Conservation (phyloP, 768 basidiomycete species). For the Sarcomyxa edulis region DNA sequence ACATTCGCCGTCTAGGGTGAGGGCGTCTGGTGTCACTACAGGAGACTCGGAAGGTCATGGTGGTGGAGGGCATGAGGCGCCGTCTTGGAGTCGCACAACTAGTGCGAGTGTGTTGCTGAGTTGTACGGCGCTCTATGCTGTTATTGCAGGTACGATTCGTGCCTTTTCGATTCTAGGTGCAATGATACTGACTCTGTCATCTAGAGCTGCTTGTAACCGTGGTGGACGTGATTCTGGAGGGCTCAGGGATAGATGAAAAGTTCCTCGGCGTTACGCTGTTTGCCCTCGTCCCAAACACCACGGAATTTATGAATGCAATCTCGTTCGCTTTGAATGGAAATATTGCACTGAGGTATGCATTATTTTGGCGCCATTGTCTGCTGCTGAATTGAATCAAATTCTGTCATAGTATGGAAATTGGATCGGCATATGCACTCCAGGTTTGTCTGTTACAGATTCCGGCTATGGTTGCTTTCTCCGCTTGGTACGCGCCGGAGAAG, state of each 20-base stretch:
- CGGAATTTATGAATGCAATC: slow-evolving; percentile 99
- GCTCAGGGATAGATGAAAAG: slow-evolving; percentile 93
- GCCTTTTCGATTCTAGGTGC: neutral
- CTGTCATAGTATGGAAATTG: slow-evolving; percentile 90
- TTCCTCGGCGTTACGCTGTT: slow-evolving; percentile 96
- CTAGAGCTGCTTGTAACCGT: slow-evolving; percentile 91
- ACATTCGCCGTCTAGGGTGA: slow-evolving; percentile 42
- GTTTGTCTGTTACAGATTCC: slow-evolving; percentile 97
- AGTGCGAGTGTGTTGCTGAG: slow-evolving; percentile 86
- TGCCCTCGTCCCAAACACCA: slow-evolving; percentile 96
- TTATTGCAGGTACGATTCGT: slow-evolving; percentile 79
- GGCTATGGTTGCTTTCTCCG: slow-evolving; percentile 98
- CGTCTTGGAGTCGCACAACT: slow-evolving; percentile 88
- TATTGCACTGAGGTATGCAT: slow-evolving; percentile 83
- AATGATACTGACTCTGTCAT: slow-evolving; percentile 5
- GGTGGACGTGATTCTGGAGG: slow-evolving; percentile 88
- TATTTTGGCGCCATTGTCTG: neutral
- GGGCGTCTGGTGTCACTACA: slow-evolving; percentile 28
- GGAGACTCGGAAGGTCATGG: slow-evolving; percentile 45
- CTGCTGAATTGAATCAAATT: slow-evolving; percentile 4
- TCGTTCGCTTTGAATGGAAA: slow-evolving; percentile 96
- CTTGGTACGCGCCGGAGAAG: slow-evolving; percentile 83
- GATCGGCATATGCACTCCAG: slow-evolving; percentile 97
- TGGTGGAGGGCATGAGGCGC: slow-evolving; percentile 88
- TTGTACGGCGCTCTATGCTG: slow-evolving; percentile 90